Evolutionary conservation across 2,329 filamentous ascomycete species (phyloP).

Genomic region (Fusarium poae): DNA sequence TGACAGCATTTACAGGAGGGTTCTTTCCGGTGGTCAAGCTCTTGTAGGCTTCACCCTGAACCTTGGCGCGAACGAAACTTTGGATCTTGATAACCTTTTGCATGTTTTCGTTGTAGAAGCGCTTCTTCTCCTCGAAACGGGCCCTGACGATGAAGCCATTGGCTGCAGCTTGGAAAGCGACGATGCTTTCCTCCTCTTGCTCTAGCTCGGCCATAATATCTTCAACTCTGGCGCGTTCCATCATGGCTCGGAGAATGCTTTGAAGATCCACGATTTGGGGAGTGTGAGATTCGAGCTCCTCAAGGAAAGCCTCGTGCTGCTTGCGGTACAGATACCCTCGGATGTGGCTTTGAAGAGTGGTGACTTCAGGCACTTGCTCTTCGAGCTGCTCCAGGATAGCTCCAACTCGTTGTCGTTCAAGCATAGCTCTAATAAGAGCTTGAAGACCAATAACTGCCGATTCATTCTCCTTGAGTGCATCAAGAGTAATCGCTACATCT

Average conservation of each 20-base stretch:
- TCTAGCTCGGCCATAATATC: slow-evolving; percentile 82
- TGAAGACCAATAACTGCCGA: slow-evolving; percentile 66
- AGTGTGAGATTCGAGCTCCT: slow-evolving; percentile 77
- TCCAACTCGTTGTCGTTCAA: slow-evolving; percentile 65
- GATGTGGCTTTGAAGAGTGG: slow-evolving; percentile 73
- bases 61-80: slow-evolving; percentile 92
- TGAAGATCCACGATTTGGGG: slow-evolving; percentile 78
- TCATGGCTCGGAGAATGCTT: slow-evolving; percentile 80
- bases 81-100: slow-evolving; percentile 99
- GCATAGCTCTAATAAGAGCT: slow-evolving; percentile 71
- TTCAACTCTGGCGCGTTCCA: slow-evolving; percentile 80
- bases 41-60: slow-evolving; percentile 98
- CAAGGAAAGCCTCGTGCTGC: slow-evolving; percentile 72
- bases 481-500: slow-evolving; percentile 62
- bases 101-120: slow-evolving; percentile 96
- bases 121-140: slow-evolving; percentile 85
- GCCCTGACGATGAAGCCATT: slow-evolving; percentile 80
- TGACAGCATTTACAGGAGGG: slow-evolving; percentile 94
- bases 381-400: slow-evolving; percentile 68
- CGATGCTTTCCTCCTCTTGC: slow-evolving; percentile 81
- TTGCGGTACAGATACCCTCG: slow-evolving; percentile 76
- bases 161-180: slow-evolving; percentile 79
- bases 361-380: slow-evolving; percentile 68
- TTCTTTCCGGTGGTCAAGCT: slow-evolving; percentile 96
- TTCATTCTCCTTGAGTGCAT: slow-evolving; percentile 62